Percentiles rank a stretch among this genome's conserved stretches.
These are phyloP conservation scores for Fusarium xyrophilum DNA, from an alignment of 2,329 filamentous ascomycete genomes.

Conservation along the genomic window DNA sequence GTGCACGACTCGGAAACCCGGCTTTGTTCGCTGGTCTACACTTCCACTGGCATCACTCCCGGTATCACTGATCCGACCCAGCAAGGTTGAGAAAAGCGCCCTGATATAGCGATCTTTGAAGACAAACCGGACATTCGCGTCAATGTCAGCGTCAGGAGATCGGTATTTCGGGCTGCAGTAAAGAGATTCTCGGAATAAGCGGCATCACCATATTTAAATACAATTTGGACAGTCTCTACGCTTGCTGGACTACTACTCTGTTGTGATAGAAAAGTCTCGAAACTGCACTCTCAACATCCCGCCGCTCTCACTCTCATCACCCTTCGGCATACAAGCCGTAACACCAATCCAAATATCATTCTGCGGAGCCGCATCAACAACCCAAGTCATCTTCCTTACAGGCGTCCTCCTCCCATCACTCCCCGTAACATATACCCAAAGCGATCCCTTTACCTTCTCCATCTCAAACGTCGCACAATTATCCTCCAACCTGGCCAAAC, in stretches of 20 bases:
- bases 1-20: neutral
- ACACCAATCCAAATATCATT: neutral
- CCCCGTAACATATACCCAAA: neutral
- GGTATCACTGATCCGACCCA: rapidly evolving
- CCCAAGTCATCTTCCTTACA: constrained; percentile 5
- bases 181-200: rapidly evolving
- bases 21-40: neutral
- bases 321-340: constrained; percentile 2
- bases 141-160: neutral
- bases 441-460: neutral
- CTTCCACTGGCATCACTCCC: neutral
- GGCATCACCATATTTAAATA: no score
- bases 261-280: neutral
- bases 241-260: neutral
- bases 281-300: neutral
- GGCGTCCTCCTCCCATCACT: neutral
- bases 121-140: neutral
- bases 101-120: rapidly evolving
- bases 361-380: neutral
- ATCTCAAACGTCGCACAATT: neutral
- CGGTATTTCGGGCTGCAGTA: neutral
- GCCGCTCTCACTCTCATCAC: neutral
- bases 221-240: no score
- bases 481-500: neutral
- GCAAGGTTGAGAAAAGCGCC: rapidly evolving